Evolutionary conservation across 2,329 filamentous ascomycete genomes (phyloP).

Genomic region (Cytospora piceicola): DNA sequence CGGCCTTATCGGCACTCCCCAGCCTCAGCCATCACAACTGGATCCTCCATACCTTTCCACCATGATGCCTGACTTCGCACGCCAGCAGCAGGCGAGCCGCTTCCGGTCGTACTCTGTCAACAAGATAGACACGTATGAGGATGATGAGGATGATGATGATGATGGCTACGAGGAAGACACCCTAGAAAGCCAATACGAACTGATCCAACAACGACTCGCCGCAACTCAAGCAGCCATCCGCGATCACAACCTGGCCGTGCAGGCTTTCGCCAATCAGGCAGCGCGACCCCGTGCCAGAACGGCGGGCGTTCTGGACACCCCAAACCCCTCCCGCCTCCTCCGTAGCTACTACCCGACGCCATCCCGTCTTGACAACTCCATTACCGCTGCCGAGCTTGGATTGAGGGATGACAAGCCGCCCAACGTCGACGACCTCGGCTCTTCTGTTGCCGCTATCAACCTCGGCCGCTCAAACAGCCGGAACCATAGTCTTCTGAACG

Average conservation of each 20-base stretch:
- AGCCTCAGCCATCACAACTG: slow-evolving; percentile 74
- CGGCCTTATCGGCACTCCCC: slow-evolving; percentile 90
- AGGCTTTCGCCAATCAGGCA: slow-evolving; percentile 86
- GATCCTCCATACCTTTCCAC: slow-evolving; percentile 76
- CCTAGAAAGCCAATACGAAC: slow-evolving; percentile 62
- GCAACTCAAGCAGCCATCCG: slow-evolving; percentile 74
- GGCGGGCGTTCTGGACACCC: slow-evolving; percentile 82
- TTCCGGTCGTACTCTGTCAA: slow-evolving; percentile 99
- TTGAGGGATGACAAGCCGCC: slow-evolving; percentile 71
- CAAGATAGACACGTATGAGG: slow-evolving; percentile 95
- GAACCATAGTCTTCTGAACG: slow-evolving; percentile 68
- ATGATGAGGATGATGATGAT: slow-evolving; percentile 76
- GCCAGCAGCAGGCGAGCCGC: slow-evolving; percentile 78
- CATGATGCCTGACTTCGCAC: slow-evolving; percentile 70
- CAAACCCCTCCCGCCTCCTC: slow-evolving; percentile 62
- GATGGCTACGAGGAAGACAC: slow-evolving; percentile 56
- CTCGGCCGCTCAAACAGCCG: slow-evolving; percentile 68
- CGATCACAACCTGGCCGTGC: slow-evolving; percentile 90
- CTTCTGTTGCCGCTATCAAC: slow-evolving; percentile 81
- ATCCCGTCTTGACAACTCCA: slow-evolving; percentile 72
- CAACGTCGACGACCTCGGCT: slow-evolving; percentile 73
- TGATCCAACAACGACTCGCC: slow-evolving; percentile 64
- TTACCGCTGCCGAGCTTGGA: slow-evolving; percentile 75
- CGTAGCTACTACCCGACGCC: slow-evolving; percentile 76
- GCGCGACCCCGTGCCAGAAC: slow-evolving; percentile 87